Conservation (phyloP, 371 early-diverging fungal genomes). For the Mortierella sp. region DNA sequence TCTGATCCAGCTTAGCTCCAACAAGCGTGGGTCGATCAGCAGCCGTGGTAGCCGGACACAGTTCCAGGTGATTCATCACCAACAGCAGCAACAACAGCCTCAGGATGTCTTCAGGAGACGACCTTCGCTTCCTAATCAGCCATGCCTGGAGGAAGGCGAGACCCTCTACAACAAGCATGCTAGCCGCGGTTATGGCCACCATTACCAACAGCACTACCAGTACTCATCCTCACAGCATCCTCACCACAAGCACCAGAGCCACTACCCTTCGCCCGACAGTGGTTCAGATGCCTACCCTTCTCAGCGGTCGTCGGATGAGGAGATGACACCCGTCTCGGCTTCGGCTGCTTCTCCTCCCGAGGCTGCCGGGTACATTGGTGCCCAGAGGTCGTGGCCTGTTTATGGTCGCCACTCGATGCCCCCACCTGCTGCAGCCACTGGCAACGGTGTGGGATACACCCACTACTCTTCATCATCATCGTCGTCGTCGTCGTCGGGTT, state of each 20-base stretch:
- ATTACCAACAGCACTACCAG: conserved; percentile 22
- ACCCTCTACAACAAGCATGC: conserved; percentile 31
- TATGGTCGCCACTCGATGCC: conserved; percentile 46
- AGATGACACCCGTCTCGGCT: conserved; percentile 3
- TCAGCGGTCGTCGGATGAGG: conserved; percentile 26
- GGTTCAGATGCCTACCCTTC: conserved; percentile 13
- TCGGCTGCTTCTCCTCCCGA: conserved; percentile 16
- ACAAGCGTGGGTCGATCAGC: conserved; percentile 40
- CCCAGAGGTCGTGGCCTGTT: conserved; percentile 17
- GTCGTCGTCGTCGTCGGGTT: not conserved
- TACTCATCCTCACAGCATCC: not conserved
- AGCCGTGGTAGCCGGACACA: not conserved
- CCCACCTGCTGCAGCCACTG: conserved; percentile 6
- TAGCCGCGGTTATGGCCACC: conserved; percentile 10
- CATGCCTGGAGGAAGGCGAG: conserved; percentile 56
- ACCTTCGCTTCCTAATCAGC: conserved; percentile 54
- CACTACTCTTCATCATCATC: conserved; percentile 7
- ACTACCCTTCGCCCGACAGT: conserved; percentile 49
- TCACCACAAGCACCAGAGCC: conserved; percentile 28
- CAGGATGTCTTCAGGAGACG: conserved; percentile 49
- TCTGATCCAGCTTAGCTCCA: conserved; percentile 37
- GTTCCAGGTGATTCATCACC: conserved; percentile 5
- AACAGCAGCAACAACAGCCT: conserved; percentile 19
- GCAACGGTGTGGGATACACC: conserved; percentile 1
- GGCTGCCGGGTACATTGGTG: not conserved